Percentiles rank a stretch among this genome's conserved stretches.
phyloP scores from a whole-genome alignment of 1,284 basidiomycete species.

The Ganoderma multipileum region DNA sequence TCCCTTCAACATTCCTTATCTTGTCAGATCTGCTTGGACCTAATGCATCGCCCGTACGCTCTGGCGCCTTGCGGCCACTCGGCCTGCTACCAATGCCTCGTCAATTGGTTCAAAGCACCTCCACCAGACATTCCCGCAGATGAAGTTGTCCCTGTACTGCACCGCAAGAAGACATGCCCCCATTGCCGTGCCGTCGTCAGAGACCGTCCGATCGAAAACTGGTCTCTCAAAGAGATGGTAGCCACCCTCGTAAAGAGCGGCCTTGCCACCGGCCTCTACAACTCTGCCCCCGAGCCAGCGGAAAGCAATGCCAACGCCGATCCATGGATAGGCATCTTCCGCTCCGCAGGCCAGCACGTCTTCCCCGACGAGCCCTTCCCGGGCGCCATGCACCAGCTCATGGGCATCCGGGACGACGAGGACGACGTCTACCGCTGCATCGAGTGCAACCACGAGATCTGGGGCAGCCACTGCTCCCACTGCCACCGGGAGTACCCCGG shows the following conservation, averaged over 20 bases:
- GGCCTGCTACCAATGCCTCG: conserved; percentile 71
- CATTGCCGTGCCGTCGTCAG: conserved; percentile 69
- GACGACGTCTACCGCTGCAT: conserved; percentile 78
- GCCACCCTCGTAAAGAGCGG: conserved; percentile 56
- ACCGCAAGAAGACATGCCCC: conserved; percentile 73
- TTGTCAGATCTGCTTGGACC: conserved; percentile 78
- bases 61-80: conserved; percentile 79
- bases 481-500: conserved; percentile 67
- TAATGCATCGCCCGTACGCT: conserved; percentile 72
- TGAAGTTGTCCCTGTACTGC: conserved; percentile 34
- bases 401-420: conserved; percentile 72
- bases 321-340: conserved; percentile 72
- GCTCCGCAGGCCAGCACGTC: conserved; percentile 20
- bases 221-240: conserved; percentile 74
- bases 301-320: conserved; percentile 37
- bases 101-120: conserved; percentile 73
- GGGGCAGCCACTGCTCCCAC: conserved; percentile 63
- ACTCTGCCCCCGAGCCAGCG: conserved; percentile 33
- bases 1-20: conserved; percentile 66
- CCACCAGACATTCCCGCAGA: conserved; percentile 31
- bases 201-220: conserved; percentile 73
- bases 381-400: conserved; percentile 43
- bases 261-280: conserved; percentile 42
- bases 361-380: conserved; percentile 25
- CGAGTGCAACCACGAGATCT: conserved; percentile 79